phyloP scores from a whole-genome alignment of 257 asterid genomes.

The Echites panduratus region DNA sequence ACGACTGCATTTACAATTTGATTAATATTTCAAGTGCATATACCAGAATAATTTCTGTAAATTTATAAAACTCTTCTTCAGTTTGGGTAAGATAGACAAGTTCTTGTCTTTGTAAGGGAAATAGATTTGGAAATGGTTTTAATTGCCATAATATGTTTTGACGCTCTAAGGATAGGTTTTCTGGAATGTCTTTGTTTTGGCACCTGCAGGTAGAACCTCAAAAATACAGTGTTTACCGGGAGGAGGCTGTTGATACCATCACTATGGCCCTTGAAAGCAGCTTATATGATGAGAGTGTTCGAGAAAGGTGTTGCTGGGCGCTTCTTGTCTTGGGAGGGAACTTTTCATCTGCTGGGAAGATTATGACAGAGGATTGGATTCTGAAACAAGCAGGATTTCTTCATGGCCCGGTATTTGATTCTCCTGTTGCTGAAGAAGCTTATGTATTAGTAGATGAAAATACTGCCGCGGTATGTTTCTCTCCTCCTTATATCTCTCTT shows the following conservation, averaged over 20 bases:
- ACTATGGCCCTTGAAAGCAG: slow-evolving; percentile 46
- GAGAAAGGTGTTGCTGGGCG: slow-evolving; percentile 53
- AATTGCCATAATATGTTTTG: neutral
- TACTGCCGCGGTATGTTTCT: slow-evolving; percentile 29
- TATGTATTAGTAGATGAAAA: slow-evolving; percentile 22
- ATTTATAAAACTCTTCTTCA: neutral
- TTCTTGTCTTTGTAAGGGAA: neutral
- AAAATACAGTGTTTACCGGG: slow-evolving; percentile 28
- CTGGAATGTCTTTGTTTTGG: slow-evolving; percentile 5
- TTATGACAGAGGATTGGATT: slow-evolving; percentile 89
- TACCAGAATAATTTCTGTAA: neutral
- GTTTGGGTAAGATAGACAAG: neutral
- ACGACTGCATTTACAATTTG: neutral
- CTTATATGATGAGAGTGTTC: slow-evolving; percentile 36
- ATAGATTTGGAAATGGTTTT: neutral
- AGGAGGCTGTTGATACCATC: slow-evolving; percentile 63
- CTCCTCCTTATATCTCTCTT: neutral
- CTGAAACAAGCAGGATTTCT: slow-evolving; percentile 66
- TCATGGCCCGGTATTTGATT: slow-evolving; percentile 50
- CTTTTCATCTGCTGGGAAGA: slow-evolving; percentile 67
- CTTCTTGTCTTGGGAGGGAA: slow-evolving; percentile 72
- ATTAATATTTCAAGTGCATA: neutral
- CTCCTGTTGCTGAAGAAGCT: slow-evolving; percentile 31
- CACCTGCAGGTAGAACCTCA: slow-evolving; percentile 48
- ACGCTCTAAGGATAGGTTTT: neutral